phyloP scores from a whole-genome alignment of 306 rosid species.

The Mimosa bimucronata region DNA sequence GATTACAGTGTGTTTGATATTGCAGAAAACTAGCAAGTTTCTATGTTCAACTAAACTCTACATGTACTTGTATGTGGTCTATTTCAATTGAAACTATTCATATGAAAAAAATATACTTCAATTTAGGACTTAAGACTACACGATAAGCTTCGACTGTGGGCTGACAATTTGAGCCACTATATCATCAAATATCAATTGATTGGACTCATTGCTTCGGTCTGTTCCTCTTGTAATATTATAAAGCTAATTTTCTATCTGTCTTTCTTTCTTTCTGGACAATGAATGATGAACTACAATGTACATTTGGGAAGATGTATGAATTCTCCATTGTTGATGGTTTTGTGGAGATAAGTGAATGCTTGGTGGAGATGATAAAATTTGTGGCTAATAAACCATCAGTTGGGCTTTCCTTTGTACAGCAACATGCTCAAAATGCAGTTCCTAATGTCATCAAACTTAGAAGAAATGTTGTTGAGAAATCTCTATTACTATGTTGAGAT shows the following conservation, averaged over 20 bases:
- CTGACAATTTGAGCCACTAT: background rate
- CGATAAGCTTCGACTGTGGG: background rate
- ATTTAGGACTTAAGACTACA: background rate
- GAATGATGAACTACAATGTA: constrained; percentile 61
- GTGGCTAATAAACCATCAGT: constrained; percentile 89
- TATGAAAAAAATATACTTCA: background rate
- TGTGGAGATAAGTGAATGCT: constrained; percentile 75
- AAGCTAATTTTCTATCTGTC: constrained; percentile 41
- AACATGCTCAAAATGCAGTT: constrained; percentile 79
- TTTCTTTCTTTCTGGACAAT: constrained; percentile 37
- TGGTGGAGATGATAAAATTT: constrained; percentile 83
- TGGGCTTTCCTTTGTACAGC: constrained; percentile 87
- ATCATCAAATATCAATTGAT: constrained; percentile 19
- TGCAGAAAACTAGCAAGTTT: background rate
- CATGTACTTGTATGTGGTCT: background rate
- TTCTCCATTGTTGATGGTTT: constrained; percentile 87
- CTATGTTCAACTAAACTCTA: background rate
- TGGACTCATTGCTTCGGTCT: constrained; percentile 17
- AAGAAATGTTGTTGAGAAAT: constrained; percentile 52
- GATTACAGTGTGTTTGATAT: background rate
- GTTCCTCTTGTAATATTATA: constrained; percentile 9
- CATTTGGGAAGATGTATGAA: constrained; percentile 75
- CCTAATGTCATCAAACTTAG: constrained; percentile 68
- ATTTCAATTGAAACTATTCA: background rate
- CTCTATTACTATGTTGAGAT: constrained; percentile 70